Evolutionary conservation across 805 yeast species (phyloP).

Genomic region (Candida dajiaensis): DNA sequence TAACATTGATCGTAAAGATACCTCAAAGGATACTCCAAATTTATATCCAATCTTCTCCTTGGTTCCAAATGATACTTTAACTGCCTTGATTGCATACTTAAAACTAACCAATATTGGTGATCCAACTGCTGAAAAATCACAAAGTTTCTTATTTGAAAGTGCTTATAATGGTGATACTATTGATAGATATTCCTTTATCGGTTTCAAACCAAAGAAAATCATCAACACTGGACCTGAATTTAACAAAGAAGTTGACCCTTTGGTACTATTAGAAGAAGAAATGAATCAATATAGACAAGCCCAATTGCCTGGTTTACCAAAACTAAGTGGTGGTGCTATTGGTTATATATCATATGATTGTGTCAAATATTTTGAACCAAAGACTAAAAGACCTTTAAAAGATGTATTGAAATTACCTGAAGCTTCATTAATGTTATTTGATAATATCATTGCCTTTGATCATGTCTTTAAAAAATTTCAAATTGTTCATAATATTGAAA

Average conservation of each 20-base stretch:
- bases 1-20: conserved; percentile 27
- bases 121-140: conserved; percentile 41
- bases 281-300: conserved; percentile 61
- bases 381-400: conserved; percentile 64
- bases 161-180: conserved; percentile 86
- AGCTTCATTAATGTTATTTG: conserved; percentile 86
- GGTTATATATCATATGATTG: conserved; percentile 97
- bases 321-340: conserved; percentile 89
- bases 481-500: conserved; percentile 72
- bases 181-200: conserved; percentile 88
- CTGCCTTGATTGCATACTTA: conserved; percentile 88
- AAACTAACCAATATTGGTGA: conserved; percentile 63
- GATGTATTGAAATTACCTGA: conserved; percentile 88
- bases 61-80: conserved; percentile 69
- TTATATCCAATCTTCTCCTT: conserved; percentile 77
- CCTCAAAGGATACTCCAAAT: conserved; percentile 42
- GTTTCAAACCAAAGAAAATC: conserved; percentile 74
- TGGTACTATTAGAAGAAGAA: conserved; percentile 67
- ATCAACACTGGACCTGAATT: conserved; percentile 75
- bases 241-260: conserved; percentile 64
- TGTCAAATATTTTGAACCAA: conserved; percentile 94
- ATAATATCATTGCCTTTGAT: conserved; percentile 86
- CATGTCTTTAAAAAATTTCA: conserved; percentile 92
- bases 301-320: conserved; percentile 75
- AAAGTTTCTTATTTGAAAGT: conserved; percentile 82